phyloP scores from a whole-genome alignment of 2,329 filamentous ascomycete species.

The Aschersonia sp. region DNA sequence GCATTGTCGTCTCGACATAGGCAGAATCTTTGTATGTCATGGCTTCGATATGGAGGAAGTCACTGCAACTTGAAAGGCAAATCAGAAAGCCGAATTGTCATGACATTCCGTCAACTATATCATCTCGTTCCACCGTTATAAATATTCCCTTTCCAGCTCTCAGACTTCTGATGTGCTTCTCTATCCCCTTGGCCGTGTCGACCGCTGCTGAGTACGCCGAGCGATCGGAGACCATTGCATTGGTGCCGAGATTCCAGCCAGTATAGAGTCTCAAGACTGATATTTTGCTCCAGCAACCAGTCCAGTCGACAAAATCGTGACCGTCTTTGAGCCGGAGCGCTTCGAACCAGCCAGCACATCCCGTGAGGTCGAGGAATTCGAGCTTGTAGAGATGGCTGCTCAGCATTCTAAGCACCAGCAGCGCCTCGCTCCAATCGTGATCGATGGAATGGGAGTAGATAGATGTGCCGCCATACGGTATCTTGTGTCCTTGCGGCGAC shows the following conservation, averaged over 20 bases:
- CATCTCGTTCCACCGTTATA: conserved; percentile 32
- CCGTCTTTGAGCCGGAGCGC: conserved; percentile 28
- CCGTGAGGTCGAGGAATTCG: conserved; percentile 47
- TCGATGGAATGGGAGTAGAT: conserved; percentile 44
- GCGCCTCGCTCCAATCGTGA: conserved; percentile 44
- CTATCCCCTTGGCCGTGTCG: conserved; percentile 24
- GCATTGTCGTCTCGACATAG: no score
- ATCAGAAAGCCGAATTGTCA: conserved; percentile 9
- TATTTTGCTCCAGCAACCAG: conserved; percentile 37
- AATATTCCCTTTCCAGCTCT: conserved; percentile 33
- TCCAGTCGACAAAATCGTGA: conserved; percentile 39
- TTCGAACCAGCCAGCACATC: conserved; percentile 39
- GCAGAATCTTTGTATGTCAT: no score
- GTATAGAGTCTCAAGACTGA: conserved; percentile 27
- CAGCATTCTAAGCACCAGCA: conserved; percentile 38
- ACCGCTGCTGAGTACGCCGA: conserved; percentile 19
- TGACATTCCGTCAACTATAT: conserved; percentile 2
- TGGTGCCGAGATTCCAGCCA: conserved; percentile 24
- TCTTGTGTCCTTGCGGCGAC: conserved; percentile 24
- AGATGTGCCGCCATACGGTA: conserved; percentile 40
- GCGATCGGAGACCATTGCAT: conserved; percentile 17
- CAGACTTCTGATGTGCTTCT: conserved; percentile 30
- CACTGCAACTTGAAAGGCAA: no score
- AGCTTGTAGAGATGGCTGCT: conserved; percentile 40
- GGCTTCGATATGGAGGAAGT: no score